Base-by-base conservation (phyloP, 2,329 filamentous ascomycete genomes). In the Ophiognomonia clavigignenti-juglandacearum region DNA sequence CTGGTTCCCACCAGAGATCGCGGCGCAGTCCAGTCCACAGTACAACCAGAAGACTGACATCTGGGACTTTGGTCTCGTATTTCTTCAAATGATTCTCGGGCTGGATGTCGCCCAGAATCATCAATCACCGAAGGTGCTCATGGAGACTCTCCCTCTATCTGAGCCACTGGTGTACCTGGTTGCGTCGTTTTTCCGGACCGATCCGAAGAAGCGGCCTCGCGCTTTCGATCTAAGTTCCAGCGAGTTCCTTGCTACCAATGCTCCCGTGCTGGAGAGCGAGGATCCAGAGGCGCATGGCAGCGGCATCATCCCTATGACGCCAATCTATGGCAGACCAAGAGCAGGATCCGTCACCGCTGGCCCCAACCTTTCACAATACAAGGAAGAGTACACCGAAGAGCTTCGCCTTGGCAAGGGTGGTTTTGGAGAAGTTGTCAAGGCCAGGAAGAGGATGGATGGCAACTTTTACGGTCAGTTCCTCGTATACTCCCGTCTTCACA, bases 381-480 rank as follows among this genome's bases (percentile, higher is more conserved):
- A 78, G 10, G 86, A 86, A 58, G 93, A 97, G 57, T 98, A 95
- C 66, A 83, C 91, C 16, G 91, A 97, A 66, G 84, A 93, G 60
- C 89, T 88, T 13, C 81, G 87, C 4, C 74, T 98, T 11, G 93
- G 93, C 3, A 95, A 92, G 63, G 93, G 93, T 36, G 93, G 92
- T 0, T 98, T 96, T 66, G 93, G 93, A 5, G 89, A 96, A 66
- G 93, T 98, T 19, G 89, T 97, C 46, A 95, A 96, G 64, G 92
- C 92, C 3, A 81, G 92, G 26, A 95, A 96, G 65, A 96, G 93
- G 68, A 80, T 96, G 4, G 93, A 97, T 62, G 88, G 88, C 1
- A 87, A 91, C 48, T 85, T 95, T 36, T 98, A 97, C 66, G 93
- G 43, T 45, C 18, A 5, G 7, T 4, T 5, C n/a, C 5, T 22